A percentile compares a stretch with the other conserved stretches of the same genome.
Evolutionary conservation across 2,329 filamentous ascomycete species (phyloP).

Genomic region (Penicillium digitatum): DNA sequence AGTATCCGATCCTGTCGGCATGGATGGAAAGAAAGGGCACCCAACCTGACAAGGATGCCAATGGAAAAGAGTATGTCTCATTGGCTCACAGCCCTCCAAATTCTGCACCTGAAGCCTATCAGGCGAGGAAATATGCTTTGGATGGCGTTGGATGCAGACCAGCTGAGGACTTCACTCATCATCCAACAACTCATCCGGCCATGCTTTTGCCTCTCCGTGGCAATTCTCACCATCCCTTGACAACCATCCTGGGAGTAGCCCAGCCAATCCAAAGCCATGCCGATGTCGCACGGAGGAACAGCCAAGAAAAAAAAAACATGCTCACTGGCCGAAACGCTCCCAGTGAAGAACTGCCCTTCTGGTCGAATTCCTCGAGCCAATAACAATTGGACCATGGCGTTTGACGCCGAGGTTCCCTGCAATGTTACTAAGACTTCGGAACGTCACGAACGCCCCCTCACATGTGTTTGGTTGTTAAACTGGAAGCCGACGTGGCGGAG

Average conservation of each 20-base stretch:
- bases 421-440: conserved; percentile 15
- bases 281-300: conserved; percentile 14
- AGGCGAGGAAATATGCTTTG: conserved; percentile 12
- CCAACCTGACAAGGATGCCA: conserved; percentile 5
- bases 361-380: conserved; percentile 11
- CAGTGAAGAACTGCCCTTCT: conserved; percentile 18
- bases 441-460: conserved; percentile 20
- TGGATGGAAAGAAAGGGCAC: conserved; percentile 3
- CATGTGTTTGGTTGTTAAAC: conserved; percentile 19
- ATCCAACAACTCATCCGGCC: neutral
- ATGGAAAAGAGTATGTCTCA: neutral
- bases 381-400: neutral
- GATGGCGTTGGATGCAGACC: conserved; percentile 13
- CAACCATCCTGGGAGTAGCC: conserved; percentile 10
- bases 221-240: conserved; percentile 9
- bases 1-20: conserved; percentile 5
- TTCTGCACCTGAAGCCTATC: conserved; percentile 4
- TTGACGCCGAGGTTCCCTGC: neutral
- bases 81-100: conserved; percentile 2
- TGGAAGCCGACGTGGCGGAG: conserved; percentile 8
- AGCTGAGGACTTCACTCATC: conserved; percentile 2
- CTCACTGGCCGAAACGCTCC: conserved; percentile 15
- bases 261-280: conserved; percentile 15
- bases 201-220: conserved; percentile 2
- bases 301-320: conserved; percentile 12